These are phyloP conservation scores for Zostera marina DNA, from an alignment of 116 monocot genomes.

Conservation along the genomic window DNA sequence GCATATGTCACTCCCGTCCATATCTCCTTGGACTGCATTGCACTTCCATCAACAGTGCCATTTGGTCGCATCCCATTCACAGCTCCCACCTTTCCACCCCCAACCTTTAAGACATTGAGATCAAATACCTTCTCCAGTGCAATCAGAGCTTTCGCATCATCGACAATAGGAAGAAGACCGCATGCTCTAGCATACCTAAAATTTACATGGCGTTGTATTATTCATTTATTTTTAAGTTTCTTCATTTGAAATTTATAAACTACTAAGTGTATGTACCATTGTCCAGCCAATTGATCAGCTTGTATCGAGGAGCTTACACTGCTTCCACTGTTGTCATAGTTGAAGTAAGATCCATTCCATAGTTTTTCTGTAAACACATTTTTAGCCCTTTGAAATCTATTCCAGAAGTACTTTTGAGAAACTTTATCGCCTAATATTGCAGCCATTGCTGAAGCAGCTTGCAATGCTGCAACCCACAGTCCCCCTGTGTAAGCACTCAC, in stretches of 20 bases:
- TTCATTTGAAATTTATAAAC: no score
- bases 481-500: conserved; percentile 95
- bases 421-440: conserved; percentile 53
- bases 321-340: conserved; percentile 66
- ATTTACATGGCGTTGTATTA: background rate
- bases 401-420: conserved; percentile 56
- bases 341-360: conserved; percentile 95
- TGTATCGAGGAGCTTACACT: conserved; percentile 64
- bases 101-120: conserved; percentile 78
- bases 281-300: conserved; percentile 92
- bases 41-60: conserved; percentile 61
- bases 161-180: conserved; percentile 63
- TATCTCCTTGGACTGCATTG: conserved; percentile 83
- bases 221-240: no score
- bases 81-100: conserved; percentile 76
- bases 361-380: conserved; percentile 38
- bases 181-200: conserved; percentile 89
- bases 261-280: conserved; percentile 47
- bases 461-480: conserved; percentile 85
- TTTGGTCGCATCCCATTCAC: conserved; percentile 91
- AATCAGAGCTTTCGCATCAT: conserved; percentile 48
- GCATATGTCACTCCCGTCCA: conserved; percentile 91
- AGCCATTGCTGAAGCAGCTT: conserved; percentile 90
- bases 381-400: conserved; percentile 60
- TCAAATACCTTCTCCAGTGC: conserved; percentile 54